Base-by-base conservation (phyloP, 495 filamentous ascomycete genomes). In the Collariella sp. region DNA sequence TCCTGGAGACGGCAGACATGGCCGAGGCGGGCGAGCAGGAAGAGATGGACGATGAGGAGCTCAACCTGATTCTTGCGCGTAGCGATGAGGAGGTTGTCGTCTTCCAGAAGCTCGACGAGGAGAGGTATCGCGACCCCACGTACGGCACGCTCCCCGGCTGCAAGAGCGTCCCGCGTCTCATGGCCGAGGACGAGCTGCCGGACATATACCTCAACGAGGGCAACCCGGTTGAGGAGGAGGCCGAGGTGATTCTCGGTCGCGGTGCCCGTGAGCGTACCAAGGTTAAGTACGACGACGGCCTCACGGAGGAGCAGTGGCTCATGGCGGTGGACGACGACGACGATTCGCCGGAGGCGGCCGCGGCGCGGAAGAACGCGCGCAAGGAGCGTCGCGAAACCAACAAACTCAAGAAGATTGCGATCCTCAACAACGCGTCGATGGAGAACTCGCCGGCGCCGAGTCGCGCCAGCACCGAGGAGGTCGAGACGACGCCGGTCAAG, bases 241-340 rank as follows among this genome's bases (percentile, higher is more conserved):
- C 83, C 20, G 83, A 89, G 50, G 83, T 86, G 43, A 77, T 85
- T 23, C 79, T 84, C 38, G 93, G 93, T 31, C 89, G 93, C 67
- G 93, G 93, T 51, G 90, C 90, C 53, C 84, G 93, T 71, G 94
- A 97, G 72, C 82, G 93, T 60, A 96, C 88, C 63, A 78, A 87
- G 49, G 89, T 95, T 54, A 87, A 87, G 66, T 98, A 98, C 67
- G 93, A 98, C 67, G 93, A 98, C 63, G 93, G 94, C 24, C 83
- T 98, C 39, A 96, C 93, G 3, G 94, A 97, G 68, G 93, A 97
- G 71, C 94, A 98, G 71, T 98, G 93, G 93, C 71, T 81, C 24
- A 83, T 85, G 67, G 91, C 93, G 51, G 89, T 98, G 34, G 93
- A 97, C 65, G 88, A 94, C 54, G 90, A 96, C 51, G 93, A 98